Evolutionary conservation across 495 filamentous ascomycete species (phyloP).

Genomic region (Trichoderma orchidacearum): DNA sequence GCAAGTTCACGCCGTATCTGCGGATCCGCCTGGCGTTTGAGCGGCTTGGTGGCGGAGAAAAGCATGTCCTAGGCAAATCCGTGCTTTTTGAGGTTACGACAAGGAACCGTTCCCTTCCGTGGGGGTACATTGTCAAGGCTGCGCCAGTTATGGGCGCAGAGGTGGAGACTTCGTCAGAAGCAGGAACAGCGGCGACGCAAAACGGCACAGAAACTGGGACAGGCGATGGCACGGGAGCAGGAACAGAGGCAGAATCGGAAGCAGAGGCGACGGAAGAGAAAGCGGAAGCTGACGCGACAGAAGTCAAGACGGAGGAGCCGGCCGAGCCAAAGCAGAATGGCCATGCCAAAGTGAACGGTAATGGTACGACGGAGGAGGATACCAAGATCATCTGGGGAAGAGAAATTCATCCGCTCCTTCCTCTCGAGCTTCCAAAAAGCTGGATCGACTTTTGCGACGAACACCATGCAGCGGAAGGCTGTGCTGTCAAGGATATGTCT

Average conservation of each 20-base stretch:
- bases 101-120: conserved; percentile 1
- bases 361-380: neutral
- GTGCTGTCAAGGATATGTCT: neutral
- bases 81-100: neutral
- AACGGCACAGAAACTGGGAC: neutral
- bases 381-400: neutral
- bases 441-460: conserved; percentile 1
- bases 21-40: neutral
- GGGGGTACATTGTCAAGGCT: conserved; percentile 2
- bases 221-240: neutral
- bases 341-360: neutral
- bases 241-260: neutral
- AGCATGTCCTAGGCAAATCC: neutral
- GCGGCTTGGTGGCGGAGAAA: neutral
- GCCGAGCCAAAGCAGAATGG: neutral
- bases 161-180: neutral
- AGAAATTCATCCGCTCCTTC: neutral
- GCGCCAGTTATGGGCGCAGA: neutral
- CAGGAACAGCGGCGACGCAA: neutral
- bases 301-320: neutral
- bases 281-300: neutral
- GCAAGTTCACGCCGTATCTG: conserved; percentile 3
- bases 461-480: neutral
- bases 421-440: neutral
- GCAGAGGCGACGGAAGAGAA: neutral